Evolutionary conservation across 176 grass and related monocot species (phyloP).

Genomic region (Eleusine indica): DNA sequence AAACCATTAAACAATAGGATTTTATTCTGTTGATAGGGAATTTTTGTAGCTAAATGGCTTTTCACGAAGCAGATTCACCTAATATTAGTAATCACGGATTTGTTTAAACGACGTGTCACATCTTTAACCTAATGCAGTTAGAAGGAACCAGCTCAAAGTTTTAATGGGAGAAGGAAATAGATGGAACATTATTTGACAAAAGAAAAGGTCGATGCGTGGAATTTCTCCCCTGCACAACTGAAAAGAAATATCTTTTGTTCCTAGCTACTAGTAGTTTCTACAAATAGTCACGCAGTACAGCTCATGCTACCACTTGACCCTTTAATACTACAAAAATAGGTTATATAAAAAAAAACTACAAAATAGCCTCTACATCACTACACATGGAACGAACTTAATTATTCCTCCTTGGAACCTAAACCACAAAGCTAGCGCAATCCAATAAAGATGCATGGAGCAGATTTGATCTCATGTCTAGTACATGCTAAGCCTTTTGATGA

Average conservation of each 20-base stretch:
- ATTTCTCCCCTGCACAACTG: background rate
- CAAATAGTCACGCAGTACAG: constrained; percentile 8
- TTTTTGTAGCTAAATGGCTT: background rate
- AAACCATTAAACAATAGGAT: background rate
- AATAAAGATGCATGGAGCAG: constrained; percentile 30
- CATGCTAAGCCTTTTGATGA: constrained; percentile 42
- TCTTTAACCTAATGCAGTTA: constrained; percentile 46
- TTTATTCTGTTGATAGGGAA: background rate
- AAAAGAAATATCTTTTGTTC: constrained; percentile 37
- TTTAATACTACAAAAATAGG: background rate
- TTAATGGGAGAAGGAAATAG: constrained; percentile 18
- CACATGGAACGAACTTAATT: constrained; percentile 29
- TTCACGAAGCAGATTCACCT: constrained; percentile 20
- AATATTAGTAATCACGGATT: background rate
- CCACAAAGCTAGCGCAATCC: constrained; percentile 7
- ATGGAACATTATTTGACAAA: constrained; percentile 41
- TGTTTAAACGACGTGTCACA: constrained; percentile 32
- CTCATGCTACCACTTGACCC: constrained; percentile 35
- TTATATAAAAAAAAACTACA: too few species aligned
- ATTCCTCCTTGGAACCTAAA: constrained; percentile 43
- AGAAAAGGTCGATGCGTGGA: constrained; percentile 26
- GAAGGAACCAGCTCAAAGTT: constrained; percentile 27
- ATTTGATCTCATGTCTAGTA: constrained; percentile 33
- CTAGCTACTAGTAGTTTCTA: constrained; percentile 18
- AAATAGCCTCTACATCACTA: constrained; percentile 24